Base-by-base conservation (phyloP, 192 early-diverging fungal genomes). In the Linnemannia schmuckeri region DNA sequence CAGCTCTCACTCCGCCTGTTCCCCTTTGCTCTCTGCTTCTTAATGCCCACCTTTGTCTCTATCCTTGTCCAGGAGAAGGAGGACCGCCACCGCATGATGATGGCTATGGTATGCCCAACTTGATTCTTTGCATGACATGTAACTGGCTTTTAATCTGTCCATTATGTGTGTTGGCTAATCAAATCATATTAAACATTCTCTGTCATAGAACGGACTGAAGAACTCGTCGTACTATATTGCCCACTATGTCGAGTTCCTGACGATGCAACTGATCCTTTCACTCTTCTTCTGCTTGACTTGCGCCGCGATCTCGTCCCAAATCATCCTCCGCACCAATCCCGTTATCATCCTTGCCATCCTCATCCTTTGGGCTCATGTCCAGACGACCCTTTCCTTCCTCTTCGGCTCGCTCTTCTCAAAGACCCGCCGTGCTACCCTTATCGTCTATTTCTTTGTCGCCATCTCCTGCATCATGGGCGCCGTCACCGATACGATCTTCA, bases 41-140 rank as follows among this genome's bases (percentile, higher is more conserved):
- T 86, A 15, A 12, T 86, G 27, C 84, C 84, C 6, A 81, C 84
- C 18, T 86, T 86, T 71, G 84, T 86, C 27, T 76, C 84, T 2
- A 72, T 86, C 63, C 40, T 86, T 57, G 84, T 86, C 18, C 78
- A 86, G 33, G 84, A 86, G 57, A 86, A 86, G 47, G 84, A 86
- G 37, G 84, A 86, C 42, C 72, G 75, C 4, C 84, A 86, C 49
- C 78, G 79, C 20, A 76, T 80, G 70, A 86, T 86, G 84, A 86
- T 86, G 84, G 84, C 84, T n/a, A 86, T 86, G 84, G 84, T 86
- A 77, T 55, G 52, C 24, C 13, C 13, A 33, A 46, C 15, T 66
- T 66, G 8, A 30, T 33, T 24, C 8, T 27, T 10, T 10, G 10
- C 33, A 3, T 15, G 12, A 3, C 33, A 24, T 66, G 30, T 30